Evolutionary conservation across 768 basidiomycete species (phyloP).

Genomic region (Exidia glandulosa): DNA sequence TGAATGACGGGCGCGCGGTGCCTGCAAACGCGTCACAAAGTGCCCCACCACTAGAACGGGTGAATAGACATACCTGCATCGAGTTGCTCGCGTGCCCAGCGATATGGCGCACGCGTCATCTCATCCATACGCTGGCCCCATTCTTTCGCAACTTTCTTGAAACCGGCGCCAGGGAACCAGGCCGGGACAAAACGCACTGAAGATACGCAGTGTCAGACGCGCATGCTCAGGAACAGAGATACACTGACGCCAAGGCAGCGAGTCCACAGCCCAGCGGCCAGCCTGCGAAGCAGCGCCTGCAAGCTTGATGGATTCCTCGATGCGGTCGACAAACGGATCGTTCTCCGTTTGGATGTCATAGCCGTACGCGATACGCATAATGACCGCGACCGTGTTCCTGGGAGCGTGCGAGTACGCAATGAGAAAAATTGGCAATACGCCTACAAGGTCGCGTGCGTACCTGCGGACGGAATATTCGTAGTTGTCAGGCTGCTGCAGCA

Average conservation of each 20-base stretch:
- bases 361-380: constrained; percentile 21
- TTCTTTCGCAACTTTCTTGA: constrained; percentile 22
- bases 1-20: neutral
- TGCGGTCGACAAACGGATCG: constrained; percentile 10
- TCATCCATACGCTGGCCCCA: constrained; percentile 10
- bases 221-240: neutral
- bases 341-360: constrained; percentile 12
- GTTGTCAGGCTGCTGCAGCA: constrained; percentile 20
- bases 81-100: constrained; percentile 24
- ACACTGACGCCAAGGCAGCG: constrained; percentile 26
- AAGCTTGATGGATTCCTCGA: constrained; percentile 22
- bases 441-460: constrained; percentile 12
- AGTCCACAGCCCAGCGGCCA: constrained; percentile 30
- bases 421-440: neutral
- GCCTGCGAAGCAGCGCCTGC: constrained; percentile 16
- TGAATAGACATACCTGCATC: constrained; percentile 5
- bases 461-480: constrained; percentile 29
- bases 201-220: neutral
- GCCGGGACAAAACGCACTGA: constrained; percentile 28
- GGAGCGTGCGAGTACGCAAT: too few relatives aligned
- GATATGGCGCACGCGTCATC: constrained; percentile 18
- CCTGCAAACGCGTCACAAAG: too few relatives aligned
- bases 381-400: constrained; percentile 7
- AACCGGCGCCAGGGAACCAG: constrained; percentile 34
- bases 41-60: neutral